These are phyloP conservation scores for Rubroboletus satanas DNA, from an alignment of 768 basidiomycete genomes.

Conservation along the genomic window DNA sequence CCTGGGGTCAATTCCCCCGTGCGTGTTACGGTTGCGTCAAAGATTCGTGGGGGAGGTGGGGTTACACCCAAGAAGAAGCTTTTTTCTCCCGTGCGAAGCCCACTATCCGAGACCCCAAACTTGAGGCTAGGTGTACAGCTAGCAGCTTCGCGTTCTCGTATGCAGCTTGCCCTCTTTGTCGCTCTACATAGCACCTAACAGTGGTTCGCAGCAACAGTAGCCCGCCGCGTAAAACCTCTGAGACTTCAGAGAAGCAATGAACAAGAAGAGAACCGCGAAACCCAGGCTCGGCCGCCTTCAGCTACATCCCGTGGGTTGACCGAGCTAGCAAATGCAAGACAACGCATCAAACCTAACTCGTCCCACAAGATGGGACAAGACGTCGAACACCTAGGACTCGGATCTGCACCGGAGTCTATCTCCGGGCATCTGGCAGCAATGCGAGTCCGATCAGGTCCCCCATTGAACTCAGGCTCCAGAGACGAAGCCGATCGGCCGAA, in stretches of 20 bases:
- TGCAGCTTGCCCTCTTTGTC: background rate
- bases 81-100: constrained; percentile 17
- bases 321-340: constrained; percentile 6
- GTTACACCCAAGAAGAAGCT: constrained; percentile 25
- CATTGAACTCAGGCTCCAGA: background rate
- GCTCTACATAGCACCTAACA: background rate
- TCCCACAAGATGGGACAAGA: constrained; percentile 8
- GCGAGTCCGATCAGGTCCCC: constrained; percentile 19
- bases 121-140: constrained; percentile 7
- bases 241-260: constrained; percentile 9
- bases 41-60: constrained; percentile 19
- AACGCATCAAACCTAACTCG: constrained; percentile 14
- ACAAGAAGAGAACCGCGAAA: constrained; percentile 3
- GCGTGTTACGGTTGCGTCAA: constrained; percentile 14
- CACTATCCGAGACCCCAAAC: constrained; percentile 26
- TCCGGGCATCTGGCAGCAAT: constrained; percentile 26
- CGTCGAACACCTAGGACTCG: constrained; percentile 12
- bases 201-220: constrained; percentile 7
- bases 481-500: constrained; percentile 2
- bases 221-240: constrained; percentile 13
- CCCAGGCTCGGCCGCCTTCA: background rate
- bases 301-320: constrained; percentile 1
- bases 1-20: constrained; percentile 20
- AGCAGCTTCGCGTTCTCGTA: constrained; percentile 20
- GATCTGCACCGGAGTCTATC: constrained; percentile 25